Percentiles rank a stretch among this genome's conserved stretches.
These are phyloP conservation scores for Ambrosiella beaveri DNA, from an alignment of 2,329 filamentous ascomycete genomes.

Conservation along the genomic window DNA sequence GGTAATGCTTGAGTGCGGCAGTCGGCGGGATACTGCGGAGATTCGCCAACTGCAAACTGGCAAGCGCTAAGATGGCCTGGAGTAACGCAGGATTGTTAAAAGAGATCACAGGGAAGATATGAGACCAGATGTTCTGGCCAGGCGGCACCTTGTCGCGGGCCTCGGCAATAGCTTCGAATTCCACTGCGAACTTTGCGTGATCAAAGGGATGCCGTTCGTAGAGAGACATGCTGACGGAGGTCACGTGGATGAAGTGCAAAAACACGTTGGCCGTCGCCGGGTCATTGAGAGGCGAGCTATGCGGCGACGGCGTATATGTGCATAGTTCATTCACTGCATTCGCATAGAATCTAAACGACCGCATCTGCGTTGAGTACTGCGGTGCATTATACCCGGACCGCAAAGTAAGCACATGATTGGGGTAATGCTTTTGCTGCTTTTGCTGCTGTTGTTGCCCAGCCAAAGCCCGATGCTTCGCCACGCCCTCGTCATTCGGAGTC, in stretches of 20 bases:
- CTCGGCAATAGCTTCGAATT: slow-evolving; percentile 29
- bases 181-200: slow-evolving; percentile 39
- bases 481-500: slow-evolving; percentile 20
- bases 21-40: slow-evolving; percentile 57
- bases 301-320: slow-evolving; percentile 47
- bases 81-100: slow-evolving; percentile 73
- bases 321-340: slow-evolving; percentile 32
- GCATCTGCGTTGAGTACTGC: slow-evolving; percentile 24
- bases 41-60: slow-evolving; percentile 74
- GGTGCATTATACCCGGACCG: slow-evolving; percentile 22
- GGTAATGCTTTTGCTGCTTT: background rate
- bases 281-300: slow-evolving; percentile 60
- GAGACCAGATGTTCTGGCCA: slow-evolving; percentile 48
- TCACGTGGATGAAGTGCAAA: slow-evolving; percentile 80
- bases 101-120: slow-evolving; percentile 69
- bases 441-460: background rate
- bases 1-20: slow-evolving; percentile 81
- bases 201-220: slow-evolving; percentile 72
- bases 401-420: background rate
- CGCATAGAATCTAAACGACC: slow-evolving; percentile 33
- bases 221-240: slow-evolving; percentile 68
- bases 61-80: slow-evolving; percentile 76
- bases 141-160: slow-evolving; percentile 28
- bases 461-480: slow-evolving; percentile 11
- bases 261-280: slow-evolving; percentile 68